A percentile compares a stretch with the other conserved stretches of the same genome.
phyloP scores from a whole-genome alignment of 345 rosid species.

The Rhizophora apiculata region DNA sequence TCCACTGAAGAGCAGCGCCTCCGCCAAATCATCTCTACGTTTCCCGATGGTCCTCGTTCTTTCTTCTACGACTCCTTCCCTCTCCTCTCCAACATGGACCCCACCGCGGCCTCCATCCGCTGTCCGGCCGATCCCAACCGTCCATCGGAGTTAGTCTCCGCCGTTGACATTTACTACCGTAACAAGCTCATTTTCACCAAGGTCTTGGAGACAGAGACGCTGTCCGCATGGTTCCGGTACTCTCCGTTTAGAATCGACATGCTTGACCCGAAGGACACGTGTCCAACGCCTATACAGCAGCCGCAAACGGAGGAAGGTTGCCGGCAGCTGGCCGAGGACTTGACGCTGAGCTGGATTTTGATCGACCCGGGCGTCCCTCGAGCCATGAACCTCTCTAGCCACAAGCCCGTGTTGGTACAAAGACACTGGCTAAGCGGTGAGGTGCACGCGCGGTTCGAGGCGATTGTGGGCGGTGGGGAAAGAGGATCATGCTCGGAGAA shows the following conservation, averaged over 20 bases:
- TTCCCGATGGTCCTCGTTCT: slow-evolving; percentile 52
- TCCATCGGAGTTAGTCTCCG: slow-evolving; percentile 49
- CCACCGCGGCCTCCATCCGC: neutral
- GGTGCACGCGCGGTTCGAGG: slow-evolving; percentile 50
- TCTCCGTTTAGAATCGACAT: slow-evolving; percentile 76
- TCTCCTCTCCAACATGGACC: slow-evolving; percentile 9
- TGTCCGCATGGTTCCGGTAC: slow-evolving; percentile 56
- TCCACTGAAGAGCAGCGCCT: slow-evolving; percentile 47
- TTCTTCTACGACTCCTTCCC: slow-evolving; percentile 67
- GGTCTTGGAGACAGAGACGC: slow-evolving; percentile 56
- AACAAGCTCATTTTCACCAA: slow-evolving; percentile 44
- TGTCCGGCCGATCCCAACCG: neutral
- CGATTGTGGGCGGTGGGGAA: slow-evolving; percentile 25
- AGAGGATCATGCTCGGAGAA: slow-evolving; percentile 29
- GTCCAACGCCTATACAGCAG: slow-evolving; percentile 42
- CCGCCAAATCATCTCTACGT: slow-evolving; percentile 33
- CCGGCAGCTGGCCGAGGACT: slow-evolving; percentile 31
- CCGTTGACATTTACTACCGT: slow-evolving; percentile 57
- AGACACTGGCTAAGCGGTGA: slow-evolving; percentile 78
- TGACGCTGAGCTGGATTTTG: slow-evolving; percentile 73
- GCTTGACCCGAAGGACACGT: slow-evolving; percentile 57
- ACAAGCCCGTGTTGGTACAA: slow-evolving; percentile 53
- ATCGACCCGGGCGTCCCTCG: slow-evolving; percentile 51
- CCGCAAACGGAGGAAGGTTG: slow-evolving; percentile 40
- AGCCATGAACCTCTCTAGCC: slow-evolving; percentile 63